phyloP scores from a whole-genome alignment of 305 asterid genomes.

The Fraxinus sp. region DNA sequence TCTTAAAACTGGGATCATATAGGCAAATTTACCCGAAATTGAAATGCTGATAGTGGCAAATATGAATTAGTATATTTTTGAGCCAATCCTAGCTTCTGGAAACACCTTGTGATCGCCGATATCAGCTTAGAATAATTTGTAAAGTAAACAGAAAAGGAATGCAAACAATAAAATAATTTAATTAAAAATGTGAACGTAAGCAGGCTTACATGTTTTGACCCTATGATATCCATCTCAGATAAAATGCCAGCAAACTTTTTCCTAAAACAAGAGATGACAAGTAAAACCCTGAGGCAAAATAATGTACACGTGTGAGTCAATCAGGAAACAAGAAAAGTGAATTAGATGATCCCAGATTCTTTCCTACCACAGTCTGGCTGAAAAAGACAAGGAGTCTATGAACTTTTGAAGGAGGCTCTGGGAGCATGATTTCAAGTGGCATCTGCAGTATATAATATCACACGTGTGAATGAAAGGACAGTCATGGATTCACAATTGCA shows the following conservation, averaged over 20 bases:
- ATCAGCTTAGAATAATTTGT: slow-evolving; percentile 42
- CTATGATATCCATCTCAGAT: slow-evolving; percentile 70
- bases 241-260: slow-evolving; percentile 67
- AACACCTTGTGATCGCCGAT: slow-evolving; percentile 56
- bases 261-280: slow-evolving; percentile 53
- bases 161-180: not conserved
- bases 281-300: slow-evolving; percentile 63
- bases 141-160: slow-evolving; percentile 18
- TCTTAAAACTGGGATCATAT: slow-evolving; percentile 13
- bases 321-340: slow-evolving; percentile 3
- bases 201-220: slow-evolving; percentile 63
- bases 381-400: slow-evolving; percentile 57
- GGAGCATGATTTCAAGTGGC: slow-evolving; percentile 48
- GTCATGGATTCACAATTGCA: not conserved
- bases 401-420: slow-evolving; percentile 65
- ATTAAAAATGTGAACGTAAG: slow-evolving; percentile 3
- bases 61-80: slow-evolving; percentile 56
- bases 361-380: slow-evolving; percentile 80
- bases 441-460: slow-evolving; percentile 44
- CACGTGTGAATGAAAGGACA: slow-evolving; percentile 19
- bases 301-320: slow-evolving; percentile 21
- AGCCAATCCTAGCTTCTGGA: slow-evolving; percentile 83
- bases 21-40: slow-evolving; percentile 48
- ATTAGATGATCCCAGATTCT: not conserved
- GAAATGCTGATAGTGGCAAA: slow-evolving; percentile 55